These are phyloP conservation scores for Cutaneotrichosporon sp. DNA, from an alignment of 1,284 basidiomycete species.

Conservation along the genomic window DNA sequence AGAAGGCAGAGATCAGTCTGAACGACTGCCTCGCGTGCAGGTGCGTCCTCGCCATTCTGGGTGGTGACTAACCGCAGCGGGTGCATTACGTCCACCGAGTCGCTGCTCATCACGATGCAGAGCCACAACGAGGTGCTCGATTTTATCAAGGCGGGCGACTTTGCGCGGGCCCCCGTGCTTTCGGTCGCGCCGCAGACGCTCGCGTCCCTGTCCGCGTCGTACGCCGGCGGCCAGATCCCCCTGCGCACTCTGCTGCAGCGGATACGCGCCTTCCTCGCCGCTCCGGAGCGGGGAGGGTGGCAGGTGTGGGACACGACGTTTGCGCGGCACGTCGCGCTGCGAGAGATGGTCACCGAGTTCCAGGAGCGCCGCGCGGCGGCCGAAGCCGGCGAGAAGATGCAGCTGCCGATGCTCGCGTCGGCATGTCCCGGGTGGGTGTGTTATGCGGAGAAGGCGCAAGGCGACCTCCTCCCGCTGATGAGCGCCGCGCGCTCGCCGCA, in stretches of 20 bases:
- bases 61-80: constrained; percentile 62
- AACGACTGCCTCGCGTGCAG: constrained; percentile 77
- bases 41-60: constrained; percentile 38
- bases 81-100: constrained; percentile 98
- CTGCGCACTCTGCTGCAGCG: constrained; percentile 67
- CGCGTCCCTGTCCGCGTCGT: constrained; percentile 82
- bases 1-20: constrained; percentile 90
- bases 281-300: constrained; percentile 40
- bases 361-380: constrained; percentile 61
- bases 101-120: constrained; percentile 94
- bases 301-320: constrained; percentile 93
- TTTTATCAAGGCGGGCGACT: constrained; percentile 60
- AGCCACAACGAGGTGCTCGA: constrained; percentile 88
- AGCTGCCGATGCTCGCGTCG: constrained; percentile 86
- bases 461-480: constrained; percentile 90
- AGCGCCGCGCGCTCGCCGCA: constrained; percentile 87
- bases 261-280: constrained; percentile 62
- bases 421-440: constrained; percentile 99
- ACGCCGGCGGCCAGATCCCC: constrained; percentile 55
- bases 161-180: constrained; percentile 67
- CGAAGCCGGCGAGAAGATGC: constrained; percentile 14
- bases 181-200: constrained; percentile 91
- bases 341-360: constrained; percentile 82
- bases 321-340: constrained; percentile 80
- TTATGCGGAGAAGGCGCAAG: constrained; percentile 97